Evolutionary conservation across 192 early-diverging fungal genomes (phyloP), one percentile per base, ranked within the genome.

Genomic region (Backusella morwellensis): DNA sequence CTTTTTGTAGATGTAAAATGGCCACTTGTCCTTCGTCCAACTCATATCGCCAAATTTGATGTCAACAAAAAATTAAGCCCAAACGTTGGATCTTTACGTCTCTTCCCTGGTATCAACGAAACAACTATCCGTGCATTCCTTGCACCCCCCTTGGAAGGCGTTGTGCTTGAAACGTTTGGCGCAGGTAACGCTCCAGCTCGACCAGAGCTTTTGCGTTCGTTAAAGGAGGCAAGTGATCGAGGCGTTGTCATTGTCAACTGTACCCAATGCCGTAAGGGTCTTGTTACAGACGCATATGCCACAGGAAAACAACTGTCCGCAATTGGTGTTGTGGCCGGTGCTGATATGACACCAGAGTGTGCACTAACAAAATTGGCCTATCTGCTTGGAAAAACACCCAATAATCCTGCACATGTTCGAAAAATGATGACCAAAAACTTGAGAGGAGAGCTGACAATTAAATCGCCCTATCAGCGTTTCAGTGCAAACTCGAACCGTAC

Each of bases 231-330:
- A 8, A 92, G 92, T 82, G 93, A 92, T 66, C 91, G 95, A 21
- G 98, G 98, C 11, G 95, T 98, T 6, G 94, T 98, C 12, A 95
- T 99, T 78, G 96, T 99, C 71, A 99, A 98, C 78, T 97, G 96
- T 68, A 94, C 97, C 12, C 97, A 97, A 83, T 96, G 93, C 75
- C 91, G 90, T 77, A 88, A 89, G 6, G 97, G 95, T 6, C 83
- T 94, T 35, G 97, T 99, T 2, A 95, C 95, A 0, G 97, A 97
- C 79, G 72, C 90, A 2, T 99, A 99, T 75, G 95, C 93, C 8
- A 97, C 97, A 0, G 95, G 95, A 9, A 95, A 95, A 44, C 94
- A 93, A 1, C 79, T 99, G 15, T 80, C 91, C n/a, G 86, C 86
- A 40, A 88, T 92, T 29, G 92, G 93, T 52, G 94, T 97, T 19